A percentile compares a stretch with the other conserved stretches of the same genome.
Evolutionary conservation across 441 rosid genomes (phyloP).

Genomic region (Breynia disticha): DNA sequence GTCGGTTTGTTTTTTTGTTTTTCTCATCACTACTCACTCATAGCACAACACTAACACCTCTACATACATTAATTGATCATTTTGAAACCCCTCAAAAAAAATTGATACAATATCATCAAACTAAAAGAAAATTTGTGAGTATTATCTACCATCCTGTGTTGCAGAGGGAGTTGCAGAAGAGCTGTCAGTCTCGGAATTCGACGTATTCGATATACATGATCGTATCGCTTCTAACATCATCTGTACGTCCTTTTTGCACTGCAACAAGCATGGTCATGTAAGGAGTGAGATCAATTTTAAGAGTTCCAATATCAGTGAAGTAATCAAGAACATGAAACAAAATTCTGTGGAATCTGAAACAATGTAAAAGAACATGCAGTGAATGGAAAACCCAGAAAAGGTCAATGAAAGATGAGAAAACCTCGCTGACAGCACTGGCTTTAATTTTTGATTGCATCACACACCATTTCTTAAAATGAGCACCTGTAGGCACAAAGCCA

Average conservation of each 20-base stretch:
- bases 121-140: background rate
- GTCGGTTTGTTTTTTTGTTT: too few relatives aligned
- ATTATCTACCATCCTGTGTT: constrained; percentile 24
- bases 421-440: constrained; percentile 82
- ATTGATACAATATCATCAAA: background rate
- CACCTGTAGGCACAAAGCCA: constrained; percentile 40
- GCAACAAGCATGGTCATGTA: constrained; percentile 4
- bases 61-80: too few relatives aligned
- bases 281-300: background rate
- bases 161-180: constrained; percentile 14
- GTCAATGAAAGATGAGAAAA: constrained; percentile 20
- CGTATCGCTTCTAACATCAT: constrained; percentile 58
- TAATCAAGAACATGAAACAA: constrained; percentile 4
- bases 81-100: too few relatives aligned
- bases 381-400: background rate
- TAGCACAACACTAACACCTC: too few relatives aligned
- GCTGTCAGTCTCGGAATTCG: constrained; percentile 14
- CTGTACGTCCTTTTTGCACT: constrained; percentile 93
- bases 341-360: background rate
- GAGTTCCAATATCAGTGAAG: background rate
- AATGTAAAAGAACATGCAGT: background rate
- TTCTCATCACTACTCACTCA: too few relatives aligned
- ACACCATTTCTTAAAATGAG: constrained; percentile 98
- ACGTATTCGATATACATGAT: constrained; percentile 24
- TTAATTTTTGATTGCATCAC: constrained; percentile 96